Percentiles rank a stretch among this genome's conserved stretches.
phyloP scores from a whole-genome alignment of 768 basidiomycete genomes.

The Xerocomus spinulosus region DNA sequence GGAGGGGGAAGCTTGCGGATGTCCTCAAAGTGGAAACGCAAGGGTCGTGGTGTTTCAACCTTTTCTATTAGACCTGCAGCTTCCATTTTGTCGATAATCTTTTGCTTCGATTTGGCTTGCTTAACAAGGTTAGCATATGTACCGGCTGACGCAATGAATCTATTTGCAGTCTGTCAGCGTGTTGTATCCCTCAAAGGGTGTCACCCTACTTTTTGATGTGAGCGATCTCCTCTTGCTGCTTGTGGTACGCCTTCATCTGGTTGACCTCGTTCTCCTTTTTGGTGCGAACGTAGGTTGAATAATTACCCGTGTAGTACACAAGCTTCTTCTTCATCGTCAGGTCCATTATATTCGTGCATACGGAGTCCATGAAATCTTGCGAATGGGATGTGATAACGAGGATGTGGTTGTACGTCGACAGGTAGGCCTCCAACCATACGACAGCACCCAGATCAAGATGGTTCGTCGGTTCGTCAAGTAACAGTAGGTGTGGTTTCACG shows the following conservation, averaged over 20 bases:
- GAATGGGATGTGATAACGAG: slow-evolving; percentile 97
- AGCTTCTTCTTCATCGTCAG: slow-evolving; percentile 89
- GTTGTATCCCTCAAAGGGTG: background rate
- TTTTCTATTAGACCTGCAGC: slow-evolving; percentile 95
- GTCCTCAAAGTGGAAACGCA: slow-evolving; percentile 96
- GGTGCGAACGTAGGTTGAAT: slow-evolving; percentile 95
- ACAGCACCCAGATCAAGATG: slow-evolving; percentile 96
- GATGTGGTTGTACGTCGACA: slow-evolving; percentile 98
- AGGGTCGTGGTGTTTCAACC: slow-evolving; percentile 64
- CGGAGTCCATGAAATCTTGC: slow-evolving; percentile 98
- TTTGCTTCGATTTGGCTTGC: slow-evolving; percentile 99
- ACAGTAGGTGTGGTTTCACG: slow-evolving; percentile 90
- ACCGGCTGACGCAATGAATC: slow-evolving; percentile 99
- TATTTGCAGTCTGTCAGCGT: slow-evolving; percentile 22
- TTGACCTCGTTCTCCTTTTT: slow-evolving; percentile 98
- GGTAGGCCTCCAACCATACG: slow-evolving; percentile 98
- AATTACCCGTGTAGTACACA: slow-evolving; percentile 93
- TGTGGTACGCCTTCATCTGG: slow-evolving; percentile 98
- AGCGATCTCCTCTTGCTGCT: slow-evolving; percentile 97
- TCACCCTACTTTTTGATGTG: slow-evolving; percentile 90
- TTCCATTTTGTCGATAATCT: slow-evolving; percentile 99
- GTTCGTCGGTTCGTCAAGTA: slow-evolving; percentile 91
- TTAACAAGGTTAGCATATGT: slow-evolving; percentile 98
- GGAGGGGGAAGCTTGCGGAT: slow-evolving; percentile 91
- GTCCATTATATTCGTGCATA: slow-evolving; percentile 99